Evolutionary conservation across 2,329 filamentous ascomycete genomes (phyloP).

Genomic region (Ceratocystis smalleyi): DNA sequence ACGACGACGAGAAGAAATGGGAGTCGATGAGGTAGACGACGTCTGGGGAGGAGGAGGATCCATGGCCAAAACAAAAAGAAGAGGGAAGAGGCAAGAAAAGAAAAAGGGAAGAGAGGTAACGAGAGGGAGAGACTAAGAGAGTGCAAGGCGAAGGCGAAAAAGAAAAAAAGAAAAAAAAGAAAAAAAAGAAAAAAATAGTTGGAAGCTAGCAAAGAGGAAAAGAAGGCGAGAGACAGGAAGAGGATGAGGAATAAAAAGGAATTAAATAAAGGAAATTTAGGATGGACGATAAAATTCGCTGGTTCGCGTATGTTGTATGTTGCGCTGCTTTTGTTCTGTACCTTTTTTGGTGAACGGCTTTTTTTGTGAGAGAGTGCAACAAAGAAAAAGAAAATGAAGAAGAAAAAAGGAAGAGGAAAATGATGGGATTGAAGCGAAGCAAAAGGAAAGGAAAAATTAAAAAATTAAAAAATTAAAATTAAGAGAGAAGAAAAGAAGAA

Average conservation of each 20-base stretch:
- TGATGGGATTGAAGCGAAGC: neutral
- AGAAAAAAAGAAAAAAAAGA: neutral
- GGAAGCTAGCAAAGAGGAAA: conserved; percentile 5
- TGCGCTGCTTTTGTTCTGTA: neutral
- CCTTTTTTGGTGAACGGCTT: neutral
- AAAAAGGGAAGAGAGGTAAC: conserved; percentile 1
- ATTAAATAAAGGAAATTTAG: neutral
- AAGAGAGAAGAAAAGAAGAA: conserved; percentile 8
- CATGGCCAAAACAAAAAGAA: conserved; percentile 11
- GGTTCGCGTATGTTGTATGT: conserved; percentile 1
- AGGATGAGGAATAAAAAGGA: conserved; percentile 1
- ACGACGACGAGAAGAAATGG: conserved; percentile 40
- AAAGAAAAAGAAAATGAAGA: neutral
- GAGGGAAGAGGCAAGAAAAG: neutral
- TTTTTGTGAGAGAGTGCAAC: neutral
- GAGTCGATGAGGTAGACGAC: conserved; percentile 27
- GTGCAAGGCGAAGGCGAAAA: conserved; percentile 3
- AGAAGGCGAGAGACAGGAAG: conserved; percentile 1
- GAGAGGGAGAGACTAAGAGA: conserved; percentile 4
- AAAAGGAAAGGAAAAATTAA: conserved; percentile 3
- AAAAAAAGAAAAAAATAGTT: neutral
- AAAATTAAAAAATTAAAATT: neutral
- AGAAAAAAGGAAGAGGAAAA: neutral
- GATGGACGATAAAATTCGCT: conserved; percentile 7
- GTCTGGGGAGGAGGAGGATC: conserved; percentile 12